Evolutionary conservation across 768 basidiomycete genomes (phyloP).

Genomic region (Amanita inopinata): DNA sequence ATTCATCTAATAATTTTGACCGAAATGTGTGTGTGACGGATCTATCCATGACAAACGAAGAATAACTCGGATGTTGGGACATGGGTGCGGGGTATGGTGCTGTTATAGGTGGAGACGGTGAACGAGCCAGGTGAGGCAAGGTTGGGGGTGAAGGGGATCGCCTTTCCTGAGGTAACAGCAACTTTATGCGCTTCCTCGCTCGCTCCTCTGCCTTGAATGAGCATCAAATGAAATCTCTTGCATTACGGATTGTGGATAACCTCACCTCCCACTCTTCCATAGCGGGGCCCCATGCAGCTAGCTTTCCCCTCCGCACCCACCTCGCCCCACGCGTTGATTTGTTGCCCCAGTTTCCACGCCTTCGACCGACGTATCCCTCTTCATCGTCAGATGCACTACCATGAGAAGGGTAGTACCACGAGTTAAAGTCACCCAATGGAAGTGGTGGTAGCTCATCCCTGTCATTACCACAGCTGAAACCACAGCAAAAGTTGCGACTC

Average conservation of each 20-base stretch:
- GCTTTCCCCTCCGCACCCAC: constrained; percentile 78
- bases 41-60: constrained; percentile 81
- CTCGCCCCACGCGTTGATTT: constrained; percentile 68
- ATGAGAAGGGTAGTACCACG: constrained; percentile 81
- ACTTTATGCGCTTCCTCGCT: constrained; percentile 70
- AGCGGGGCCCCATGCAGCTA: constrained; percentile 74
- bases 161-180: constrained; percentile 48
- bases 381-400: constrained; percentile 63
- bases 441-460: constrained; percentile 27
- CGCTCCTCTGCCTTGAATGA: constrained; percentile 63
- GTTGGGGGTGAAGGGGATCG: constrained; percentile 65
- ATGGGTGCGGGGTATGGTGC: constrained; percentile 68
- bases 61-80: constrained; percentile 62
- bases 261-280: constrained; percentile 83
- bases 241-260: constrained; percentile 8
- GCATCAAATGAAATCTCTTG: constrained; percentile 7
- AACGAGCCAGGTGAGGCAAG: constrained; percentile 68
- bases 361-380: constrained; percentile 32
- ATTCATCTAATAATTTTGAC: constrained; percentile 64
- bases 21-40: constrained; percentile 79
- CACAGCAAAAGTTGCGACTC: neutral
- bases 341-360: constrained; percentile 76
- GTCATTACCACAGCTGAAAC: constrained; percentile 6
- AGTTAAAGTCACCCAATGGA: constrained; percentile 61
- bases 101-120: constrained; percentile 64